Base-by-base conservation (phyloP, 1,284 basidiomycete genomes). In the Fomitopsis schrenkii region DNA sequence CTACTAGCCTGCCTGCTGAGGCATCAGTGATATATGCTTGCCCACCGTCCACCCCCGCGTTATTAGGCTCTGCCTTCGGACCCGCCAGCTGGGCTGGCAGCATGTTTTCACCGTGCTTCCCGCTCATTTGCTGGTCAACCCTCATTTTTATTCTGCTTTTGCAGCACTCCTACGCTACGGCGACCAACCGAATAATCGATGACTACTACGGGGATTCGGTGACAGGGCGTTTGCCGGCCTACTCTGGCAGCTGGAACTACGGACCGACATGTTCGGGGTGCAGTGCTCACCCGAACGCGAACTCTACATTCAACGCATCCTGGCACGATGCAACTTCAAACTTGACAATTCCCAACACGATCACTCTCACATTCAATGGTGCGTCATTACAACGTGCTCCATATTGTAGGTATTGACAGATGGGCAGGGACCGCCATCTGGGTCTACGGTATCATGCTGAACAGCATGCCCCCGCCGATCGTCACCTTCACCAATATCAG, bases 141-240 rank as follows among this genome's bases (percentile, higher is more conserved):
- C 22, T 45, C n/a, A 12, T 50, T 33, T 17, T 35, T 17, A 30
- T 22, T 50, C 30, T 50, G 26, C 28, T 30, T 50, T 50, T 7
- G 7, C 17, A 9, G 26, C 28, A 12, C 28, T 30, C 30, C 22
- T 30, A 4, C 28, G 48, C 48, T 8, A 33, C 48, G 28, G 26
- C 26, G 5, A 50, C 48, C 48, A 57, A 57, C 17, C 38, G 55
- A 38, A 57, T 40, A 5, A 57, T 57, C 19, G 55, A 57, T 28
- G 55, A 57, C 28, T 33, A 57, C 17, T 42, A 42, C 28, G 55
- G 55, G 7, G 65, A 66, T 36, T 58, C 57, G n/a, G 41, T 59
- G 9, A 57, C 55, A 12, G 41, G 55, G 28, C 41, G 10, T 33
- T 22, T 19, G 22, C 55, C 55, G 15, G 28, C 33, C 17, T 57